A percentile compares a stretch with the other conserved stretches of the same genome.
Evolutionary conservation across 2,329 filamentous ascomycete species (phyloP).

Genomic region (Cordyceps fumosorosea): DNA sequence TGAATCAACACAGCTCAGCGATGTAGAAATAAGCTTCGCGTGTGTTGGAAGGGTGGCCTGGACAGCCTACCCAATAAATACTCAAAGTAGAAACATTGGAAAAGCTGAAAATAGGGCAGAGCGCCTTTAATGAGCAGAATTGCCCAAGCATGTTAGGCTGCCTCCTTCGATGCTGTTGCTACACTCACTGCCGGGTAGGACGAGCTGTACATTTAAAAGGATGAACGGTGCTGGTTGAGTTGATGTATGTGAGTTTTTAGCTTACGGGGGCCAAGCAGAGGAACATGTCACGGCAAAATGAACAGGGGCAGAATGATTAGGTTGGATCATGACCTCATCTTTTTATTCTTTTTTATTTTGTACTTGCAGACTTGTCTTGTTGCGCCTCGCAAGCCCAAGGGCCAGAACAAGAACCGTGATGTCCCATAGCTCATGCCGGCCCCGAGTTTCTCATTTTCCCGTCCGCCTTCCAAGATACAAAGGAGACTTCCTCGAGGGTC

Average conservation of each 20-base stretch:
- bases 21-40: too few species aligned
- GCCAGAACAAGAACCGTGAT: neutral
- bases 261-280: neutral
- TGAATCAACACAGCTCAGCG: neutral
- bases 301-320: neutral
- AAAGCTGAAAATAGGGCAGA: too few species aligned
- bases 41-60: too few species aligned
- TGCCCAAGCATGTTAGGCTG: too few species aligned
- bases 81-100: too few species aligned
- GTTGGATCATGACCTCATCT: conserved; percentile 34
- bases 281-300: neutral
- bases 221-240: too few species aligned
- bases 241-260: neutral
- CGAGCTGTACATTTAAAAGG: too few species aligned
- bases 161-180: too few species aligned
- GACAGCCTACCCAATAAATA: too few species aligned
- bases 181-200: too few species aligned
- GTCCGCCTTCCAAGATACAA: conserved; percentile 9
- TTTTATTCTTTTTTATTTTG: conserved; percentile 25
- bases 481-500: neutral
- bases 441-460: neutral
- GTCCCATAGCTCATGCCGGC: conserved; percentile 2
- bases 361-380: conserved; percentile 22
- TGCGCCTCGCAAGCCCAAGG: conserved; percentile 6
- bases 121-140: too few species aligned